Conservation (phyloP, 345 rosid genomes). For the Kandelia obovata region DNA sequence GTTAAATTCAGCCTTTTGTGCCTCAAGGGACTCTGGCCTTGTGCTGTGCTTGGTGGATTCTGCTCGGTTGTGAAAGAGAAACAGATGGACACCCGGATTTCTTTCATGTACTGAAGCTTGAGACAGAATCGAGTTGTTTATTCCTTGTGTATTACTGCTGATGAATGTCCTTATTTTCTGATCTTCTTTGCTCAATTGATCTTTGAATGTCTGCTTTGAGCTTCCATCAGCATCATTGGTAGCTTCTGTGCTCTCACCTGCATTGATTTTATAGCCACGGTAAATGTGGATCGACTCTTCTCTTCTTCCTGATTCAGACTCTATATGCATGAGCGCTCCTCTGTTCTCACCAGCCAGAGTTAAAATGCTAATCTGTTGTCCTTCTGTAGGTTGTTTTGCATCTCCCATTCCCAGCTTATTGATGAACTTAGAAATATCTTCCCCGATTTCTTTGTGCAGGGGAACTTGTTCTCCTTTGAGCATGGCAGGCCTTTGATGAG, state of each 20-base stretch:
- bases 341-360: conserved; percentile 84
- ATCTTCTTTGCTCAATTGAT: conserved; percentile 33
- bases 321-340: conserved; percentile 68
- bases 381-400: conserved; percentile 36
- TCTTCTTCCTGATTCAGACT: conserved; percentile 43
- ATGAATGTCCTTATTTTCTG: conserved; percentile 39
- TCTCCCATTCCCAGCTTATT: conserved; percentile 45
- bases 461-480: conserved; percentile 30
- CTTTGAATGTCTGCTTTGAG: conserved; percentile 20
- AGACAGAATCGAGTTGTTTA: conserved; percentile 61
- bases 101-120: conserved; percentile 53
- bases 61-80: conserved; percentile 15
- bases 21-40: conserved; percentile 24
- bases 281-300: conserved; percentile 51
- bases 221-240: conserved; percentile 57
- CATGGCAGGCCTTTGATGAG: conserved; percentile 25
- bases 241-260: conserved; percentile 52
- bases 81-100: conserved; percentile 65
- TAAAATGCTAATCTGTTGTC: conserved; percentile 38
- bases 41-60: conserved; percentile 26
- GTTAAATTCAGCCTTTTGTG: conserved; percentile 34
- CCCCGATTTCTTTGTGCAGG: conserved; percentile 49
- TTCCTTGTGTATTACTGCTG: conserved; percentile 65
- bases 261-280: conserved; percentile 56
- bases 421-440: conserved; percentile 56